Percentiles rank a stretch among this genome's conserved stretches.
These are phyloP conservation scores for Klebsormidium nitens DNA, from an alignment of 139 green algal species.

Conservation along the genomic window DNA sequence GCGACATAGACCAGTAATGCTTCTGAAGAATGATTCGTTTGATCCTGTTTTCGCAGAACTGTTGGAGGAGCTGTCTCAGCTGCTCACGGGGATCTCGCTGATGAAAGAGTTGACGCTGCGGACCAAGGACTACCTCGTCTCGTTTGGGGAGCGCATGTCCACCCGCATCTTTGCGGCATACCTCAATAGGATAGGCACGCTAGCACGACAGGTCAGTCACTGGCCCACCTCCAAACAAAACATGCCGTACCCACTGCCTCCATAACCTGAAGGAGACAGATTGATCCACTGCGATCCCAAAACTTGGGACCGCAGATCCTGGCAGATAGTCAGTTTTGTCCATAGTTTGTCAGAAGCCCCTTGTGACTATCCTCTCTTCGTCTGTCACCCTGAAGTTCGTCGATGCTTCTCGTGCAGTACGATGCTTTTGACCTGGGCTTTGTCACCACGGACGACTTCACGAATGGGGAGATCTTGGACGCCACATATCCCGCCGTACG, in stretches of 20 bases:
- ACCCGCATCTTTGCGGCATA: conserved; percentile 90
- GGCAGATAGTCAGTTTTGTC: too few relatives aligned
- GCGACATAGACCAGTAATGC: too few relatives aligned
- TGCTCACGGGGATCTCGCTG: conserved; percentile 46
- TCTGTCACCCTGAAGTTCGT: too few relatives aligned
- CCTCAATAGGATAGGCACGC: conserved; percentile 41
- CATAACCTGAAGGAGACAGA: too few relatives aligned
- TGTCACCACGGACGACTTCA: conserved; percentile 88
- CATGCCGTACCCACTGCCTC: too few relatives aligned
- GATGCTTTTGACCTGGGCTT: conserved; percentile 87
- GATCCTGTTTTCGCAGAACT: conserved; percentile 39
- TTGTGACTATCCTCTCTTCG: too few relatives aligned
- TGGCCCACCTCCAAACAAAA: background rate
- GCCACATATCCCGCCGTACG: conserved; percentile 29
- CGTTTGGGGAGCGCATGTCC: conserved; percentile 94
- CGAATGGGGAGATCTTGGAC: conserved; percentile 60
- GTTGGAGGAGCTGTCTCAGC: conserved; percentile 46
- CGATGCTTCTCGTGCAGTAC: too few relatives aligned
- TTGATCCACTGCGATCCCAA: too few relatives aligned
- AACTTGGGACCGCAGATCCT: too few relatives aligned
- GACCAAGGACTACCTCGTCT: conserved; percentile 88
- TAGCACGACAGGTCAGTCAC: conserved; percentile 13
- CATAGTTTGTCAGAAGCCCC: too few relatives aligned
- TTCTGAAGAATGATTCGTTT: too few relatives aligned
- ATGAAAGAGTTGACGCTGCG: conserved; percentile 82